Evolutionary conservation across 306 rosid species (phyloP), one percentile per base, ranked within the genome.

Genomic region (Vicia faba): DNA sequence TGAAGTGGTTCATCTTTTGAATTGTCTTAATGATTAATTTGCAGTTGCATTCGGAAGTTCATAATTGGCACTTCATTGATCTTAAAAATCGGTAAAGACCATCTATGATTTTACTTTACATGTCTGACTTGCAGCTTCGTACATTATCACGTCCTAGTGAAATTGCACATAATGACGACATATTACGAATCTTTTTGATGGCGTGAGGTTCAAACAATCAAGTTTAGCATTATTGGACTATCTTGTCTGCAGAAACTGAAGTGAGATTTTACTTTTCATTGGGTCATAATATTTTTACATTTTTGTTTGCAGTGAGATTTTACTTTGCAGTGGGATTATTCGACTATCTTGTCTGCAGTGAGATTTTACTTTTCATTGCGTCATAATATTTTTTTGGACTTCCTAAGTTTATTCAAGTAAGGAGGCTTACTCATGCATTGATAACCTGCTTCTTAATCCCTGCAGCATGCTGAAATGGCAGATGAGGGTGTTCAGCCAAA

Each of bases 391-490:
- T 56, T 56, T 23, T 14, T 14, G 70, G 76, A 41, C 57, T 68
- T 10, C 49, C 71, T 61, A 20, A 19, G 72, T 66, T 70, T 51
- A 49, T 51, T 44, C 23, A 63, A n/a, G n/a, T n/a, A n/a, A 50
- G 36, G 56, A 68, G 64, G 69, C 29, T 64, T 58, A 64, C 16
- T 51, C 57, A 31, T 69, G 75, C 59, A 39, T 63, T 56, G 10
- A 53, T 77, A 66, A 68, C 18, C 59, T 69, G 43, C 75, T 51
- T 29, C 57, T 19, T 51, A 19, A 51, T 68, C 40, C 54, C 20
- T 75, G 76, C 87, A 92, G 98, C 98, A 92, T 78, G 96, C 98
- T 72, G 98, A 92, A 79, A 86, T 92, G 91, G 75, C 56, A 19
- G 98, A 92, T 14, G 98, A 89, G 77, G 87, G 84, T 66, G 87